A percentile compares a stretch with the other conserved stretches of the same genome.
phyloP scores from a whole-genome alignment of 176 grass and related monocot genomes.

The Calamus simplicifolius region DNA sequence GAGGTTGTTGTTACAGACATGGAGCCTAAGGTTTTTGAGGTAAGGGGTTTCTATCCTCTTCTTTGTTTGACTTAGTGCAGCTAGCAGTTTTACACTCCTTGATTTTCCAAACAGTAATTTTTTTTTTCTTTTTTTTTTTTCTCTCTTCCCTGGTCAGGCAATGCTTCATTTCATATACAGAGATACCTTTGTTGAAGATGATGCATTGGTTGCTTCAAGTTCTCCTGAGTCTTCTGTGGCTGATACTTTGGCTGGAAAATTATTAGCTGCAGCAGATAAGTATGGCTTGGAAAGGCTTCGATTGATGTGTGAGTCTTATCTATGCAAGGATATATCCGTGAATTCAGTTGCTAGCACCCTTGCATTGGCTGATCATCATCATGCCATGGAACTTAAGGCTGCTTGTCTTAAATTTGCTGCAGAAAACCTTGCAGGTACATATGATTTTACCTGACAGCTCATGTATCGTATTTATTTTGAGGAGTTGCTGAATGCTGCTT shows the following conservation, averaged over 20 bases:
- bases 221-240: constrained; percentile 53
- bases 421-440: constrained; percentile 87
- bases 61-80: constrained; percentile 8
- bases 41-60: constrained; percentile 20
- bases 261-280: constrained; percentile 80
- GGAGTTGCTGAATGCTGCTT: too few relatives aligned
- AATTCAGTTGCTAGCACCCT: constrained; percentile 71
- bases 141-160: constrained; percentile 29
- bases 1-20: constrained; percentile 62
- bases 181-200: constrained; percentile 64
- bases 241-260: constrained; percentile 67
- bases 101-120: constrained; percentile 7
- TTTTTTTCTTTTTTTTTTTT: too few relatives aligned
- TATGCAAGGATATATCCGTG: constrained; percentile 85
- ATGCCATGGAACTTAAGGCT: constrained; percentile 82
- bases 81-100: neutral
- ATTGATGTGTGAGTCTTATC: constrained; percentile 72
- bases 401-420: constrained; percentile 91
- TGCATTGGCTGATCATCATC: constrained; percentile 66
- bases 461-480: neutral
- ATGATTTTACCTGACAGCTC: neutral
- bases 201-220: constrained; percentile 60
- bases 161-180: constrained; percentile 87
- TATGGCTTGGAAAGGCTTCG: constrained; percentile 72
- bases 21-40: constrained; percentile 84